Evolutionary conservation across 1,139 yeast species (phyloP), one percentile per base, ranked within the genome.

Genomic region (Blastobotrys capitulatus): DNA sequence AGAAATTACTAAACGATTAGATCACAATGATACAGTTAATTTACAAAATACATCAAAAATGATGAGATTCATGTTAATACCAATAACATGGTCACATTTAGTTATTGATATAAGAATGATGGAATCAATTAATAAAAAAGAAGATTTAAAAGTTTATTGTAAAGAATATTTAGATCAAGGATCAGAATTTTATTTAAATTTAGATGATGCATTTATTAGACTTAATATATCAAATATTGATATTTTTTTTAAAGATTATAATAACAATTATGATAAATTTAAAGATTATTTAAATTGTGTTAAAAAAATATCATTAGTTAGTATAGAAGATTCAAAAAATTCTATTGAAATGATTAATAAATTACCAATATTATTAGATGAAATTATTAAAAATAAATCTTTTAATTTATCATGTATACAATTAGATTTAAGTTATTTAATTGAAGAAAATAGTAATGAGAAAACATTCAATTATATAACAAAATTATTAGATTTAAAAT

Each of bases 81-180:
- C 25, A 35, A 31, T 34, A 26, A 39, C 37, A 8, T 43, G 46
- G 46, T 27, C 37, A 10, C 46, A 43, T 43, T 27, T 43, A 12
- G 41, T 27, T 6, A 13, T 43, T 9, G 46, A 42, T 29, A 9
- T 29, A 29, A 10, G 32, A 10, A 3, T 10, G 12, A 29, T 29
- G 6, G n/a, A 29, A 12, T 12, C 5, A 6, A 9, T 29, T 29
- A 29, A 29, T 29, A 13, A 10, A 6, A 29, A 29, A 13, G 32
- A 29, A 6, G 32, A 29, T 12, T 29, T 29, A 9, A 29, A 13
- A 29, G 12, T 29, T 3, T 29, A 29, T 29, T 29, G 32, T 29
- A 29, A 29, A 29, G 32, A 29, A 29, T 29, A 29, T 29, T 13
- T 29, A 29, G 32, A 29, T 13, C 32, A 29, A 29, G 32, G 32